phyloP scores from a whole-genome alignment of 1,139 yeast genomes.

The Taiozyma sp. region DNA sequence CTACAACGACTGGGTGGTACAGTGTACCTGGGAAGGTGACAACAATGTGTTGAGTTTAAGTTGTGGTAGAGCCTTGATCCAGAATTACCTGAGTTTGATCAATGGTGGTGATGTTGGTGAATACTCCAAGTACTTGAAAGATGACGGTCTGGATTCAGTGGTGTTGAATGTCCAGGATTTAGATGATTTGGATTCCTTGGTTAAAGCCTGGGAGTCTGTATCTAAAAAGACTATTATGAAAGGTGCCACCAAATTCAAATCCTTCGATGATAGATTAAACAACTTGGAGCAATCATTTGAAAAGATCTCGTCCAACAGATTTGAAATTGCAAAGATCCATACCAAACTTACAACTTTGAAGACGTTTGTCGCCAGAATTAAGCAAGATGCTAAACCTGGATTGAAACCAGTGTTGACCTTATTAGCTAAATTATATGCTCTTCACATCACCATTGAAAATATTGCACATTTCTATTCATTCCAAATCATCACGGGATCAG shows the following conservation, averaged over 20 bases:
- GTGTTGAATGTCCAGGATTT: conserved; percentile 25
- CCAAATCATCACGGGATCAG: conserved; percentile 14
- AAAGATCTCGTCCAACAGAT: conserved; percentile 37
- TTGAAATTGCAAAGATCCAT: conserved; percentile 39
- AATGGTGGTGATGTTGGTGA: conserved; percentile 21
- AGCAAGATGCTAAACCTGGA: conserved; percentile 24
- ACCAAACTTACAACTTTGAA: conserved; percentile 33
- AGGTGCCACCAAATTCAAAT: conserved; percentile 28
- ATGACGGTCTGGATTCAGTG: conserved; percentile 12
- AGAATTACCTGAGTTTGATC: conserved; percentile 31
- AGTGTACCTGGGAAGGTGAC: conserved; percentile 98
- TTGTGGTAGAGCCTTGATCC: conserved; percentile 67
- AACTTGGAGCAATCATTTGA: conserved; percentile 35
- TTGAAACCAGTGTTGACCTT: conserved; percentile 22
- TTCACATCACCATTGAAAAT: conserved; percentile 17
- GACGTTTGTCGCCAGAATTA: conserved; percentile 31
- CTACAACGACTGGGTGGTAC: conserved; percentile 89
- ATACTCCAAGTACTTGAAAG: conserved; percentile 29
- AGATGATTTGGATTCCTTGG: conserved; percentile 27
- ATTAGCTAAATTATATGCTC: conserved; percentile 16
- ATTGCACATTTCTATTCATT: conserved; percentile 19
- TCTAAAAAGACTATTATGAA: conserved; percentile 30
- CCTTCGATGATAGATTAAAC: conserved; percentile 23
- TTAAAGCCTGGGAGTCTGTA: conserved; percentile 38
- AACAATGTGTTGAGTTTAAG: conserved; percentile 83